Conservation (phyloP, 306 rosid genomes). For the Parietaria judaica region DNA sequence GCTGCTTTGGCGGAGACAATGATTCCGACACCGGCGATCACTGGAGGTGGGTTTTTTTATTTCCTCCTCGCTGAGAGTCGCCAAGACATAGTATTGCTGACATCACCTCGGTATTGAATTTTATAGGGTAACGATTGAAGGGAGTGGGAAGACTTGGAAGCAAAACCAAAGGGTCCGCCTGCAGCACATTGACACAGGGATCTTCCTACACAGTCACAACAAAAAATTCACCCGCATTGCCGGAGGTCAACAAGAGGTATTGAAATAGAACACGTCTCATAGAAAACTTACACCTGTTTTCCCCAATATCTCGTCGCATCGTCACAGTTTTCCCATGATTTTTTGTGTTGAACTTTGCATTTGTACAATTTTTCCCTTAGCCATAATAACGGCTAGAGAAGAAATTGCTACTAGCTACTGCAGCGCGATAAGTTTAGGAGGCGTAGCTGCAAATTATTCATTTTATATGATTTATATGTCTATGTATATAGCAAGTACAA, state of each 20-base stretch:
- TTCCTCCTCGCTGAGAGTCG: not conserved
- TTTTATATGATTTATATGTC: not conserved
- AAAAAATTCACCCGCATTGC: slow-evolving; percentile 92
- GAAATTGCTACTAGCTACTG: too few species aligned
- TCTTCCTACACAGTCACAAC: slow-evolving; percentile 87
- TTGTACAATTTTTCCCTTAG: too few species aligned
- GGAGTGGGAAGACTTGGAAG: slow-evolving; percentile 95
- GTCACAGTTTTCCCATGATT: too few species aligned
- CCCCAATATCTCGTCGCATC: too few species aligned
- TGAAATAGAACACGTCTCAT: slow-evolving; percentile 15
- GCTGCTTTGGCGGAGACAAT: slow-evolving; percentile 80
- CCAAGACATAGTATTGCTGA: slow-evolving; percentile 14
- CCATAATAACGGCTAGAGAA: too few species aligned
- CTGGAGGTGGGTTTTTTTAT: slow-evolving; percentile 59
- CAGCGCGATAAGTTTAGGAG: too few species aligned
- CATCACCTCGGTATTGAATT: slow-evolving; percentile 18
- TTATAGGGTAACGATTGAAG: slow-evolving; percentile 63
- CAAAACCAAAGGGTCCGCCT: slow-evolving; percentile 87
- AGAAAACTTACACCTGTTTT: not conserved
- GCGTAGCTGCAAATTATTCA: too few species aligned
- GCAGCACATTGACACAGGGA: slow-evolving; percentile 86
- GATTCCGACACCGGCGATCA: slow-evolving; percentile 83
- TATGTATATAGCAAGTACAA: not conserved
- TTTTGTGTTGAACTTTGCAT: too few species aligned
- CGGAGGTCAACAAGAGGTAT: slow-evolving; percentile 99